Base-by-base conservation (phyloP, 805 yeast species). In the Candida morakotiae region DNA sequence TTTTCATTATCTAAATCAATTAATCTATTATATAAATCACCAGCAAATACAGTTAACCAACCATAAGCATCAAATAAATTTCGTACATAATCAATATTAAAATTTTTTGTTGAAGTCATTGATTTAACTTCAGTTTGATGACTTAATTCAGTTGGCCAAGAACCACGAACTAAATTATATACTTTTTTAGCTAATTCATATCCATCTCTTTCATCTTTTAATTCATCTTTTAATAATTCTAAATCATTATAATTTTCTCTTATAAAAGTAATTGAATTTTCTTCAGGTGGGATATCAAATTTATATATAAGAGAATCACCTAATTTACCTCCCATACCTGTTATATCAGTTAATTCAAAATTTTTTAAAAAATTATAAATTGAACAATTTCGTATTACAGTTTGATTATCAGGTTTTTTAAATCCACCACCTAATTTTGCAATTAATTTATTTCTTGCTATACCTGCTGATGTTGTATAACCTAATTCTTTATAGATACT, bases 401-500 rank as follows among this genome's bases (percentile, higher is more conserved):
- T 87, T 55, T 93, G 98, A 29, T 80, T 77, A 54, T 87, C 79
- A 0, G 98, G 98, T 51, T 93, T 93, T 34, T 73, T 72, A 51
- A 69, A 81, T 6, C 88, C 94, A 13, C 94, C 87, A 0, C 95
- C 96, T 10, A 93, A 60, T 54, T 93, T 93, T 1, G 96, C 88
- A 10, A 89, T 57, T 2, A 81, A 77, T 55, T 87, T 87, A 30
- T 79, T 84, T 11, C 82, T 65, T 0, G 85, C 83, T 1, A 93
- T 58, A 0, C 98, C 98, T 15, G 94, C 89, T 0, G 97, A 88
- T 0, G 97, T 87, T 0, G 91, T 86, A 53, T 86, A 93, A 3
- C 84, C 83, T 29, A 91, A 60, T 18, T 69, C 72, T 1, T 64
- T 51, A 42, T 62, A 66, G 3, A 93, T 73, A 11, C 60, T 55